phyloP scores from a whole-genome alignment of 2,329 filamentous ascomycete genomes.

The Aspergillus jensenii region DNA sequence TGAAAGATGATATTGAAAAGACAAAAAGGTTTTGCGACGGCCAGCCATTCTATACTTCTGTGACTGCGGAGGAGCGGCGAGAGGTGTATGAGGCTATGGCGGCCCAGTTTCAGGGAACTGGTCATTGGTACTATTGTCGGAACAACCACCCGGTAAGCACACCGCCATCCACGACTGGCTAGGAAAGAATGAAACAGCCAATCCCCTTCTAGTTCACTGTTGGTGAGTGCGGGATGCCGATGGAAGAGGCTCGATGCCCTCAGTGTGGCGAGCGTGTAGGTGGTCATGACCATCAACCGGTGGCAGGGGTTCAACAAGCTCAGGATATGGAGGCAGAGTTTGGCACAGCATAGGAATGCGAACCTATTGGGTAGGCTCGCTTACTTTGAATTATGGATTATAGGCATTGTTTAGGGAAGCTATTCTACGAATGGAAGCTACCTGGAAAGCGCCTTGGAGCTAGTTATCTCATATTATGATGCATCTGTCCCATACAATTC shows the following conservation, averaged over 20 bases:
- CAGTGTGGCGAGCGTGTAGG: slow-evolving; percentile 26
- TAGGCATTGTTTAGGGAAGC: too few relatives aligned
- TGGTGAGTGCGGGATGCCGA: slow-evolving; percentile 33
- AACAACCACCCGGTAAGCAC: slow-evolving; percentile 12
- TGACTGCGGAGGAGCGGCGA: slow-evolving; percentile 4
- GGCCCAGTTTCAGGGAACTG: slow-evolving; percentile 7
- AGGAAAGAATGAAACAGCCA: too few relatives aligned
- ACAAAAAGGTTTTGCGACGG: slow-evolving; percentile 4
- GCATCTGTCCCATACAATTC: too few relatives aligned
- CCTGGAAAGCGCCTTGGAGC: too few relatives aligned
- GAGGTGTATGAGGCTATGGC: slow-evolving; percentile 13
- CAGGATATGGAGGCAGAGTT: neutral
- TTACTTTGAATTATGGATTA: too few relatives aligned
- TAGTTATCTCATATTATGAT: too few relatives aligned
- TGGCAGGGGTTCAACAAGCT: neutral
- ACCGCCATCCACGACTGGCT: neutral
- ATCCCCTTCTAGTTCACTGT: slow-evolving; percentile 22
- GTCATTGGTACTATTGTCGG: slow-evolving; percentile 15
- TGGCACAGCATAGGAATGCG: neutral
- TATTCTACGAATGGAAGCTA: too few relatives aligned
- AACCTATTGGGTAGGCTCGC: too few relatives aligned
- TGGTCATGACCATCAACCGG: slow-evolving; percentile 17
- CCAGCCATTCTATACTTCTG: slow-evolving; percentile 8
- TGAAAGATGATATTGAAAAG: neutral
- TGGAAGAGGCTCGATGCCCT: slow-evolving; percentile 28